Evolutionary conservation across 768 basidiomycete species (phyloP).

Genomic region (Boletus vinaceobasis): DNA sequence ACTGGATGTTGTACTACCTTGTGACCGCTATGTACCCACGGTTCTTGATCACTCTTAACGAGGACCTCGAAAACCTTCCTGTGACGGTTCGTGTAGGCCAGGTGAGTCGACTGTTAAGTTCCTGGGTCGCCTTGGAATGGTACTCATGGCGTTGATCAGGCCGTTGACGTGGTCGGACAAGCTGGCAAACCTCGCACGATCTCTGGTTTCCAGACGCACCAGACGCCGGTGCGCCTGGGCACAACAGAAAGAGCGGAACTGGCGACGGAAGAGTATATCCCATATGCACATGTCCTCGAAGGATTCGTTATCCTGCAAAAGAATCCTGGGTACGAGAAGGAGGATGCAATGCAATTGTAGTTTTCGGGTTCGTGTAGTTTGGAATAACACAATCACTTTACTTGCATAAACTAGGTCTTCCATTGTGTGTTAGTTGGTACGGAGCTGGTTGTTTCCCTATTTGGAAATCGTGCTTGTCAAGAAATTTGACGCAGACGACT

Average conservation of each 20-base stretch:
- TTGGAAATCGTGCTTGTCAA: neutral
- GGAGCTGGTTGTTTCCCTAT: neutral
- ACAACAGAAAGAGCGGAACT: slow-evolving; percentile 94
- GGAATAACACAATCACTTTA: neutral
- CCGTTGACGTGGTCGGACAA: slow-evolving; percentile 95
- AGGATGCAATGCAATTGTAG: slow-evolving; percentile 81
- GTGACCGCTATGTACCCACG: slow-evolving; percentile 96
- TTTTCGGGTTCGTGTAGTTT: slow-evolving; percentile 1
- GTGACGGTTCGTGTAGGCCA: slow-evolving; percentile 95
- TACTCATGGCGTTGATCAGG: slow-evolving; percentile 40
- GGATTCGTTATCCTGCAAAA: slow-evolving; percentile 90
- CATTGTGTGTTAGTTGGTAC: no score
- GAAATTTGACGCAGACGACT: neutral
- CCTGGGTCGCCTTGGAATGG: neutral
- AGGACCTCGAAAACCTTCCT: slow-evolving; percentile 79
- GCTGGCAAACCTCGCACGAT: slow-evolving; percentile 97
- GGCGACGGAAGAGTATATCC: slow-evolving; percentile 95
- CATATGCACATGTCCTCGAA: slow-evolving; percentile 86
- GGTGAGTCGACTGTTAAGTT: slow-evolving; percentile 39
- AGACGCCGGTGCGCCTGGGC: slow-evolving; percentile 92
- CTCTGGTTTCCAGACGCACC: slow-evolving; percentile 97
- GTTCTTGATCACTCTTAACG: slow-evolving; percentile 95
- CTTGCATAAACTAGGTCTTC: no score
- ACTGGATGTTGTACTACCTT: slow-evolving; percentile 99
- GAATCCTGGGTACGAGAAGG: slow-evolving; percentile 86